phyloP scores from a whole-genome alignment of 331 rosid genomes.

The Rhamnella rubrinervis region DNA sequence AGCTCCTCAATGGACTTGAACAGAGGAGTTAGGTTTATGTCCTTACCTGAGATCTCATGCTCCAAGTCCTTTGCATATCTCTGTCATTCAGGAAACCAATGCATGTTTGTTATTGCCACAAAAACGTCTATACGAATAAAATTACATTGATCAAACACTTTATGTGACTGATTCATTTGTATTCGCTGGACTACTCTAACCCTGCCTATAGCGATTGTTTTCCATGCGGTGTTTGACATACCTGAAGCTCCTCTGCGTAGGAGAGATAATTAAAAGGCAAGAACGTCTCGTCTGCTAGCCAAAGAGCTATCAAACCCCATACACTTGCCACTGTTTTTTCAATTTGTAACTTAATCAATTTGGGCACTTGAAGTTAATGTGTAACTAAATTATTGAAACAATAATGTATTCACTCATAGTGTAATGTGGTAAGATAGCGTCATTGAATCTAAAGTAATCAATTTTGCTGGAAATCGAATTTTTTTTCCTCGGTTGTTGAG shows the following conservation, averaged over 20 bases:
- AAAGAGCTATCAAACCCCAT: conserved; percentile 72
- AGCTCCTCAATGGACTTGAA: conserved; percentile 57
- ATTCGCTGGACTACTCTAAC: no score
- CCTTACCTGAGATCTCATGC: conserved; percentile 36
- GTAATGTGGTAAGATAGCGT: not conserved
- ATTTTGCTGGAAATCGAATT: not conserved
- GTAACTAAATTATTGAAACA: not conserved
- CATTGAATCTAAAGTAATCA: not conserved
- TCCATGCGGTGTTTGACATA: conserved; percentile 10
- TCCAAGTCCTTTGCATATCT: conserved; percentile 34
- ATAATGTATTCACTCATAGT: no score
- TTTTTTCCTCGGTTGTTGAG: no score
- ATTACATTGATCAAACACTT: not conserved
- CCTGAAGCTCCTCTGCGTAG: conserved; percentile 62
- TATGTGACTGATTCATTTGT: no score
- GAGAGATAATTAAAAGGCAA: conserved; percentile 68
- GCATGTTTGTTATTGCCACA: not conserved
- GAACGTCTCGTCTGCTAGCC: conserved; percentile 73
- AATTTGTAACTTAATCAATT: not conserved
- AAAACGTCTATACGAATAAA: not conserved
- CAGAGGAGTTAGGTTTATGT: conserved; percentile 52
- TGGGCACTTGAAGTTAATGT: conserved; percentile 7
- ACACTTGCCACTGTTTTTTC: conserved; percentile 59
- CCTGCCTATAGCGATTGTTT: not conserved
- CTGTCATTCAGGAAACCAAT: conserved; percentile 29